phyloP scores from a whole-genome alignment of 345 rosid species.

The Gynandropsis gynandra region DNA sequence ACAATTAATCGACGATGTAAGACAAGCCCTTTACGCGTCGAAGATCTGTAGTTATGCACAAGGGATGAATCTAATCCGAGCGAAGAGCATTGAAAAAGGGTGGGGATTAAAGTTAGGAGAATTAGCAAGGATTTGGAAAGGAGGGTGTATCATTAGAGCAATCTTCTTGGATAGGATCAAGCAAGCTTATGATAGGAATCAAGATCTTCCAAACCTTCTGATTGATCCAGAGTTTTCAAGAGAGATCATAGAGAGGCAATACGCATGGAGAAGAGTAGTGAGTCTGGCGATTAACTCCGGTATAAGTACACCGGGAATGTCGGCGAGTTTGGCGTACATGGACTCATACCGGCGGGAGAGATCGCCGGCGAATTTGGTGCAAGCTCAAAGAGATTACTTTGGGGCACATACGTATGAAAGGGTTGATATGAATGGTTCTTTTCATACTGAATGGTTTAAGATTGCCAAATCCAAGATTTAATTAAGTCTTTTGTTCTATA shows the following conservation, averaged over 20 bases:
- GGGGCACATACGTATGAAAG: constrained; percentile 99
- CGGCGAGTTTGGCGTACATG: constrained; percentile 87
- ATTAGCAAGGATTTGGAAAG: constrained; percentile 96
- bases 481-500: too few species aligned
- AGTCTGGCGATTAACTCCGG: constrained; percentile 84
- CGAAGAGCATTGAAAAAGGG: constrained; percentile 78
- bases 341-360: constrained; percentile 81
- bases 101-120: constrained; percentile 94
- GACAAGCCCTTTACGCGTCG: constrained; percentile 87
- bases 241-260: constrained; percentile 84
- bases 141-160: constrained; percentile 94
- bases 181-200: constrained; percentile 88
- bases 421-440: constrained; percentile 78
- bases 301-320: constrained; percentile 91
- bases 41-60: constrained; percentile 97
- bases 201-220: constrained; percentile 78
- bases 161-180: constrained; percentile 89
- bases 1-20: constrained; percentile 74
- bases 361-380: constrained; percentile 89
- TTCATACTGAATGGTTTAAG: constrained; percentile 99
- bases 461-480: constrained; percentile 58
- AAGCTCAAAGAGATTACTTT: constrained; percentile 93
- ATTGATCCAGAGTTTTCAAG: constrained; percentile 95
- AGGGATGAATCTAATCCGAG: constrained; percentile 93
- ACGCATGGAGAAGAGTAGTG: constrained; percentile 94